Evolutionary conservation across 169 alveolate genomes (phyloP).

Genomic region (Plasmodium vivax): DNA sequence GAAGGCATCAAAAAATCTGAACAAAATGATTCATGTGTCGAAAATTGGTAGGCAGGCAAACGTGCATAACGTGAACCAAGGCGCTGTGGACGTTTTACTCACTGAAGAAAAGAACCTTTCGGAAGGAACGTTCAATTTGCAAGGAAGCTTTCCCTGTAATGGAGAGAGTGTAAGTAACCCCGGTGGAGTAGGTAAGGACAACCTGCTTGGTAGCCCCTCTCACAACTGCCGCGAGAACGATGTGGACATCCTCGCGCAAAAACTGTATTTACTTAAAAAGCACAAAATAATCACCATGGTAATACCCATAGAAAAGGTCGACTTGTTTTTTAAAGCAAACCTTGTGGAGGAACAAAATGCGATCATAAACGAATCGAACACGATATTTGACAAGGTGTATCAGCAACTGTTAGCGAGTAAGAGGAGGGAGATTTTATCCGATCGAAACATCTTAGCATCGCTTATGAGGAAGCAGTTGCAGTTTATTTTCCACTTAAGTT

Average conservation of each 20-base stretch:
- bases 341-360: slow-evolving; percentile 37
- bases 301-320: slow-evolving; percentile 58
- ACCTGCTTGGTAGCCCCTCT: neutral
- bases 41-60: neutral
- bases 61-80: neutral
- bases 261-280: slow-evolving; percentile 59
- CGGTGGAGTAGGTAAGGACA: neutral
- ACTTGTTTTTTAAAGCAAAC: slow-evolving; percentile 38
- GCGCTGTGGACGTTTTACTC: neutral
- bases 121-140: neutral
- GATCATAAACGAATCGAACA: slow-evolving; percentile 48
- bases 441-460: slow-evolving; percentile 14
- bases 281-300: slow-evolving; percentile 63
- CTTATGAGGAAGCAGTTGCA: slow-evolving; percentile 64
- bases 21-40: neutral
- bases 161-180: neutral
- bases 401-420: slow-evolving; percentile 20
- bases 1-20: neutral
- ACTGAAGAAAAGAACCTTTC: neutral
- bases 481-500: slow-evolving; percentile 24
- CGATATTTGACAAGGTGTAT: slow-evolving; percentile 39
- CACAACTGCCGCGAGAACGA: neutral
- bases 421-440: neutral
- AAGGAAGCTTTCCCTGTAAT: neutral
- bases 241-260: slow-evolving; percentile 60